Evolutionary conservation across 2,329 filamentous ascomycete genomes (phyloP), one percentile per base, ranked within the genome.

Genomic region (Fusarium pseudograminearum): DNA sequence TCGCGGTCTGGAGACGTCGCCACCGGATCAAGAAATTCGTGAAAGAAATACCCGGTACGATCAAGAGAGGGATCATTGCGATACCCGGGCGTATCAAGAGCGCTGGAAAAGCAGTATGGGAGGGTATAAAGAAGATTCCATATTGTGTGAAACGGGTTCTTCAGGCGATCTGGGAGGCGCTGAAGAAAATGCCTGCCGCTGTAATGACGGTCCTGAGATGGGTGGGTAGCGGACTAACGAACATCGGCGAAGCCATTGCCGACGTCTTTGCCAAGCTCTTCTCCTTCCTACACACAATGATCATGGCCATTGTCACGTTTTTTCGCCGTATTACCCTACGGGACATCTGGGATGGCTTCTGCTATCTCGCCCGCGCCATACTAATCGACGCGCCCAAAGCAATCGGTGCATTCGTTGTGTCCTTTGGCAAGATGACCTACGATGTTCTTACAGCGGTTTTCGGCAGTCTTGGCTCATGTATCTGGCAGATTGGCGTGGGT

Each of bases 301-400:
- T 79, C 0, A 69, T 70, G 41, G 80, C 81, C 0, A 66, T 80
- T 2, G 16, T 80, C 5, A 72, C 70, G 5, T 80, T 79, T 59
- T 79, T 83, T 62, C 63, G 69, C 15, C 38, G 46, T 1, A 76
- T 82, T 57, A 83, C 80, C 7, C 63, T 81, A n/a, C 66, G 65
- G n/a, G 81, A 84, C 56, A 73, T 84, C 5, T 77, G 76, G 73
- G 71, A 80, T 52, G 81, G 80, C 22, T 64, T 83, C 31, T 65
- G 69, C 40, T 65, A 72, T 12, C 73, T 80, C 0, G n/a, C 73
- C 6, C 51, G 64, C 6, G 73, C 77, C n/a, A 47, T 80, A 12
- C 80, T 81, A n/a, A 58, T 80, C 5, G 72, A 71, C 2, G 63
- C 76, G 9, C 77, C 79, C 0, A 68, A 71, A 30, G 69, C 72